Conservation (phyloP, 1,139 yeast species). For the Scheffersomyces parashehatae region DNA sequence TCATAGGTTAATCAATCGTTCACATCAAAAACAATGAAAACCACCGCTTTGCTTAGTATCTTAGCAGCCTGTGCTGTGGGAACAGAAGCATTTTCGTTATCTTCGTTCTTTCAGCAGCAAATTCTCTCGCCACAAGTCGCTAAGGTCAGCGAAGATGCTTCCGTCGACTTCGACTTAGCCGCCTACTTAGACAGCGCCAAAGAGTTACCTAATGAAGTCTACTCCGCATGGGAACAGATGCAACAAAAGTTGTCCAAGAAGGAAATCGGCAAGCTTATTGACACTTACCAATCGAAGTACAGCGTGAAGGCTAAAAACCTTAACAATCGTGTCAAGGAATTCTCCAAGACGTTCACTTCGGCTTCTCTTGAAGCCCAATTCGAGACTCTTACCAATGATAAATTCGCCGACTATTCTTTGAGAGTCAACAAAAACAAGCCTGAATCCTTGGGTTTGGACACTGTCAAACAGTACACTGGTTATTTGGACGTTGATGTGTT, state of each 20-base stretch:
- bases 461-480: slow-evolving; percentile 64
- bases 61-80: slow-evolving; percentile 4
- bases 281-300: slow-evolving; percentile 16
- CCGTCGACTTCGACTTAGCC: not conserved
- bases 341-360: slow-evolving; percentile 5
- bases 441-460: slow-evolving; percentile 49
- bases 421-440: slow-evolving; percentile 46
- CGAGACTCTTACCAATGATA: slow-evolving; percentile 8
- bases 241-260: slow-evolving; percentile 16
- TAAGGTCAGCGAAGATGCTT: slow-evolving; percentile 1
- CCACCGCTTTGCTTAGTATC: not conserved
- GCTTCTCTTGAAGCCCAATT: slow-evolving; percentile 4
- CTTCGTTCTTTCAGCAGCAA: slow-evolving; percentile 4
- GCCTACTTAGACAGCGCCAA: slow-evolving; percentile 1
- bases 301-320: slow-evolving; percentile 9
- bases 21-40: not conserved
- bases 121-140: slow-evolving; percentile 1
- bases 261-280: slow-evolving; percentile 19
- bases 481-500: slow-evolving; percentile 56
- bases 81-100: slow-evolving; percentile 3
- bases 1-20: too few relatives aligned
- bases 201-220: slow-evolving; percentile 3
- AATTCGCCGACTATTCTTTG: slow-evolving; percentile 37
- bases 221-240: slow-evolving; percentile 28
- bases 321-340: slow-evolving; percentile 12